Base-by-base conservation (phyloP, 2,329 filamentous ascomycete genomes). In the Zymoseptoria crescenta region DNA sequence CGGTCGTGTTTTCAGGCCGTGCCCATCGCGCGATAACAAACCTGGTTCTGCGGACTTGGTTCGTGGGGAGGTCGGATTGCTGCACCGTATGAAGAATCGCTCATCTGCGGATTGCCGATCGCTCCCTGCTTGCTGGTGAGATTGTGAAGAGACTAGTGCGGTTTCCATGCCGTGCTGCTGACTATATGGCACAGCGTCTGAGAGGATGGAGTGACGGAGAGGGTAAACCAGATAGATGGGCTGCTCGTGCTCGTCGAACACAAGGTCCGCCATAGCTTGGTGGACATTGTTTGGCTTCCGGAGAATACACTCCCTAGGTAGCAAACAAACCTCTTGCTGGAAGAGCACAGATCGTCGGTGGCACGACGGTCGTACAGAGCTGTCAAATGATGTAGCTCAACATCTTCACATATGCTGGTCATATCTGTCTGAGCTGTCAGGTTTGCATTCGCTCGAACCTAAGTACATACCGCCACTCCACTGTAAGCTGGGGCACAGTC, bases 381-480 rank as follows among this genome's bases (percentile, higher is more conserved):
- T n/a, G 35, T 45, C 35, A n/a, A 45, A 6, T 45, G 10, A 13
- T 16, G n/a, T 16, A 3, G 35, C 35, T 45, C 35, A 45, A 16
- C 35, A 45, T 45, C 16, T 45, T 45, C 35, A n/a, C 35, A 45
- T 45, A n/a, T n/a, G 35, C 35, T 45, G 13, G 35, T 45, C 35
- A 45, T 45, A 45, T 16, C 35, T 45, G 35, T 45, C 35, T 45
- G 35, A 45, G 35, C 16, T 45, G 27, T 58, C 56, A 58, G 55
- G 19, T 49, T 28, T 55, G 49, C 9, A 58, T 55, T 58, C 52
- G 45, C 41, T 29, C 56, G n/a, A 45, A 45, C n/a, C 16, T 51
- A 55, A 51, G n/a, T 58, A 58, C 56, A 55, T 58, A 59, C 57
- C 57, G 49, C 29, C 35, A 16, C 16, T n/a, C 5, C 35, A 45